Base-by-base conservation (phyloP, 129 eudicot genomes). In the Flaveria linearis region DNA sequence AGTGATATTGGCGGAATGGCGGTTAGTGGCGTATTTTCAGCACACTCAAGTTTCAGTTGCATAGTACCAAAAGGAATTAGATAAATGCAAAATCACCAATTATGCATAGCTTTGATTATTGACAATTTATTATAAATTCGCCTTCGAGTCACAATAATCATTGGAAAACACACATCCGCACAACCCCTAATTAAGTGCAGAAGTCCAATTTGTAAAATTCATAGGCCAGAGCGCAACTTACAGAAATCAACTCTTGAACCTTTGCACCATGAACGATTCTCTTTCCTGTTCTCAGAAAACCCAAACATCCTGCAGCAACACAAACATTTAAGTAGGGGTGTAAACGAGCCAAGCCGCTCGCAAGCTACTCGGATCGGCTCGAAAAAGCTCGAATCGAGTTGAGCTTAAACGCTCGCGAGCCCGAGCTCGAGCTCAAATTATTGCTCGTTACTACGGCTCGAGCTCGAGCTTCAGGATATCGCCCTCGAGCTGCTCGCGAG, bases 251-350 rank as follows among this genome's bases (percentile, higher is more conserved):
- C 82, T 53, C 84, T 76, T 16, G 91, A 88, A 77, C 92, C 95
- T 69, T 91, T 91, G 85, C 87, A 88, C 97, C 97, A 91, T 6
- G 95, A 82, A 71, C 89, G 82, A 53, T 91, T 91, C 78, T 91
- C 97, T 84, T 91, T 88, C 72, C 95, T 84, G 81, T 87, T 83
- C 82, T 86, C 97, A 43, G 88, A 77, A 87, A 91, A 91, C 81
- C 76, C 85, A 76, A 63, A 91, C 92, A 81, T 91, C 97, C 97
- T 91, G 90, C 78, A 83, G 39, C 66, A 85, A 63, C 63, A 42
- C 42, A 61, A 41, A 42, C 50, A 50, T 4, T 10, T 36, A 62
- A 49, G 25, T n/a, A n/a, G n/a, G n/a, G n/a, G n/a, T n/a, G n/a
- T n/a, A n/a, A n/a, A n/a, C n/a, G n/a, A n/a, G n/a, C n/a, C n/a